These are phyloP conservation scores for Lepidium didymum DNA, from an alignment of 345 rosid genomes.

Conservation along the genomic window DNA sequence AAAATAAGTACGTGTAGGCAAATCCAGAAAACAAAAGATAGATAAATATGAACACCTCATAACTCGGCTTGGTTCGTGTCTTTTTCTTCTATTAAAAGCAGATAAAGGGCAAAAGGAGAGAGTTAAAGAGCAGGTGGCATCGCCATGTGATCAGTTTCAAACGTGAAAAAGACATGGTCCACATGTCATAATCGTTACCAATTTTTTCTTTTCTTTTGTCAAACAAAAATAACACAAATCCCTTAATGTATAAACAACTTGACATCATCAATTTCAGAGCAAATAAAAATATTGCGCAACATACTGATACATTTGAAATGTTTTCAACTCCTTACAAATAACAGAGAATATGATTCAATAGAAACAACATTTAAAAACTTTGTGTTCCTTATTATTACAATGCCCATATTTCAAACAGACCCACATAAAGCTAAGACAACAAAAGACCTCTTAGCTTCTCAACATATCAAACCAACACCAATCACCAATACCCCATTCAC, in stretches of 20 bases:
- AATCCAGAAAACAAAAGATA: no score
- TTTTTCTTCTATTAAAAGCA: neutral
- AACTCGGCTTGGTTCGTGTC: neutral
- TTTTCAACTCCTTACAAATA: constrained; percentile 8
- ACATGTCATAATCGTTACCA: constrained; percentile 2
- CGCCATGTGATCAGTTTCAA: neutral
- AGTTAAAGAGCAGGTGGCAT: constrained; percentile 7
- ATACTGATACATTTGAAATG: no score
- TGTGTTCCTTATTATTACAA: constrained; percentile 19
- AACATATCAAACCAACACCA: neutral
- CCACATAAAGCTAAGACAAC: constrained; percentile 12
- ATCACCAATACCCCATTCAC: neutral
- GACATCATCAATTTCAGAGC: no score
- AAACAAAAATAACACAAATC: no score
- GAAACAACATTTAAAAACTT: constrained; percentile 11
- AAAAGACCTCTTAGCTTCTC: constrained; percentile 11
- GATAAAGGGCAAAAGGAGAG: neutral
- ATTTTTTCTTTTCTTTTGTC: no score
- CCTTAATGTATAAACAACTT: no score
- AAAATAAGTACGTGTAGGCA: no score
- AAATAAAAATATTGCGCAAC: no score
- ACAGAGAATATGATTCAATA: neutral
- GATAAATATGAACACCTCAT: neutral
- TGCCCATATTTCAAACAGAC: constrained; percentile 4
- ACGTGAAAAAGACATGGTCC: constrained; percentile 2